These are phyloP conservation scores for Aureobasidium sp. DNA, from an alignment of 2,329 filamentous ascomycete genomes.

Conservation along the genomic window DNA sequence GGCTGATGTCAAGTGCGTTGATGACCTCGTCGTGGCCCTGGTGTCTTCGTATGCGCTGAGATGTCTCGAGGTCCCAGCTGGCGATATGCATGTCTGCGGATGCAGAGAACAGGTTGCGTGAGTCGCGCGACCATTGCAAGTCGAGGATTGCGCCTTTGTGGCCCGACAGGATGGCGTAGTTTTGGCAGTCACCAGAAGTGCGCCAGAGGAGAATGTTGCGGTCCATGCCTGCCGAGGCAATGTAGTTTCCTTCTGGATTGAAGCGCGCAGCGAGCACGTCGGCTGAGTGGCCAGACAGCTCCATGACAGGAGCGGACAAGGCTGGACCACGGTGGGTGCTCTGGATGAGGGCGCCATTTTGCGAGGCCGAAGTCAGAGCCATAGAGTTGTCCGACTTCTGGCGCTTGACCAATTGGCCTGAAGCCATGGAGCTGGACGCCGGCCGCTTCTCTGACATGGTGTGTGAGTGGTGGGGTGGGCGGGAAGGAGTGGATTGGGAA, in stretches of 20 bases:
- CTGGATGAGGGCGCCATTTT: constrained; percentile 59
- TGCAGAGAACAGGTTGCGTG: constrained; percentile 80
- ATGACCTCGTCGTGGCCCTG: constrained; percentile 93
- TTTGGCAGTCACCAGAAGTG: constrained; percentile 86
- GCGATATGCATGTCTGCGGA: constrained; percentile 90
- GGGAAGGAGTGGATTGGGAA: neutral
- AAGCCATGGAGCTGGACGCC: constrained; percentile 74
- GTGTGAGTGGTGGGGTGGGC: neutral
- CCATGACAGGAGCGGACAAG: constrained; percentile 88
- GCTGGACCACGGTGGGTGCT: constrained; percentile 68
- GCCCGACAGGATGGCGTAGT: constrained; percentile 81
- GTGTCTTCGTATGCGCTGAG: constrained; percentile 85
- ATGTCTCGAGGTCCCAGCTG: constrained; percentile 90
- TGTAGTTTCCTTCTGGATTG: constrained; percentile 77
- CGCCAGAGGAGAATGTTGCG: constrained; percentile 88
- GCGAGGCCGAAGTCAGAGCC: constrained; percentile 49
- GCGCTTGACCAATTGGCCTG: constrained; percentile 78
- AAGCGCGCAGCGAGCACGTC: constrained; percentile 91
- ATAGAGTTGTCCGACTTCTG: constrained; percentile 63
- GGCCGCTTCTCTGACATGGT: constrained; percentile 66
- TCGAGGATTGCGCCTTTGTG: constrained; percentile 89
- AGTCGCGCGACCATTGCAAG: constrained; percentile 94
- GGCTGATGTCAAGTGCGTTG: constrained; percentile 83
- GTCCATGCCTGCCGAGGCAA: constrained; percentile 95
- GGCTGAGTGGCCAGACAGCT: constrained; percentile 67